Percentiles rank a stretch among this genome's conserved stretches.
These are phyloP conservation scores for Rhodamnia argentea DNA, from an alignment of 345 rosid genomes.

Conservation along the genomic window DNA sequence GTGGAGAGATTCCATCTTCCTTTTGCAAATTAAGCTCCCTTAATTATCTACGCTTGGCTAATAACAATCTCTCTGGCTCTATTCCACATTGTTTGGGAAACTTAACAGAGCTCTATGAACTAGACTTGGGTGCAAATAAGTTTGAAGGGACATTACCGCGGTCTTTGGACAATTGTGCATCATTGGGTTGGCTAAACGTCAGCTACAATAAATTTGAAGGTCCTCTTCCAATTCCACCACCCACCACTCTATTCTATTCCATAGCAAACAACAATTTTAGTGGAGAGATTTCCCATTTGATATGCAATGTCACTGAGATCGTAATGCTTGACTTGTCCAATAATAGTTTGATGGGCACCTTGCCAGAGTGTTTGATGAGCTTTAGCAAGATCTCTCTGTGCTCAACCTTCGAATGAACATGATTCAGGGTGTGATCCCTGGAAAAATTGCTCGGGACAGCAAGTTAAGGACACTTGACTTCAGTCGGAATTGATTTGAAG, in stretches of 20 bases:
- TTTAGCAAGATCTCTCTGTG: background rate
- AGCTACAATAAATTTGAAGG: slow-evolving; percentile 4
- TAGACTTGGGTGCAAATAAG: slow-evolving; percentile 6
- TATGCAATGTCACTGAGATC: background rate
- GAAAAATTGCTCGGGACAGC: no score
- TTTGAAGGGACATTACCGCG: slow-evolving; percentile 1
- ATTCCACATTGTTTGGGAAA: slow-evolving; percentile 6
- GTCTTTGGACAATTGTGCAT: slow-evolving; percentile 6
- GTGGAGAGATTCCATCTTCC: background rate
- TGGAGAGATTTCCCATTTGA: background rate
- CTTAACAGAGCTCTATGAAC: background rate
- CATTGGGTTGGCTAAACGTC: slow-evolving; percentile 2
- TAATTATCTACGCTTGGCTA: background rate
- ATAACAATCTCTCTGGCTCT: slow-evolving; percentile 11
- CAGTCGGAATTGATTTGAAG: no score
- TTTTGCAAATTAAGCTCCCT: slow-evolving; percentile 2
- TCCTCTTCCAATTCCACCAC: background rate
- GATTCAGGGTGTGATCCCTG: no score
- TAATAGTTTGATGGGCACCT: background rate
- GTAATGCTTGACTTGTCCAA: background rate
- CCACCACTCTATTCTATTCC: background rate
- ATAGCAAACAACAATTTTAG: background rate
- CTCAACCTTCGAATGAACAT: background rate
- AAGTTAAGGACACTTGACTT: background rate
- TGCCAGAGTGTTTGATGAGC: background rate